Evolutionary conservation across 257 asterid genomes (phyloP), one percentile per base, ranked within the genome.

Genomic region (Anisodus tanguticus): DNA sequence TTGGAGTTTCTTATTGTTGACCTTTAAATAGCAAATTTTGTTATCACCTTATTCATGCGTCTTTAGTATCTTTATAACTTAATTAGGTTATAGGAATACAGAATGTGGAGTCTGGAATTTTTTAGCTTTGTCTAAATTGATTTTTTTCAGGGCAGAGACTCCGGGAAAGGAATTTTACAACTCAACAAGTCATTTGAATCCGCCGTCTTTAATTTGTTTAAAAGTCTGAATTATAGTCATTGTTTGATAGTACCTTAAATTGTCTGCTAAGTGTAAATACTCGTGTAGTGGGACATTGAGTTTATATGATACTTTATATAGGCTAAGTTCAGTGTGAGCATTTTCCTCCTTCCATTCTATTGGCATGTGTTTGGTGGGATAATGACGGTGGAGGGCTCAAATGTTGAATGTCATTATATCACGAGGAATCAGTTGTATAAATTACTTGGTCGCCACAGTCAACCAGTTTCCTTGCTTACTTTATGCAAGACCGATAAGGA

Each of bases 341-440:
- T 49, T 74, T 74, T 22, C 81, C 62, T 74, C 60, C 62, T 74
- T 76, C 49, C 81, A 76, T 51, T 76, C 22, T 26, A 22, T 76
- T 77, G 82, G 49, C 64, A 53, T 53, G 49, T 53, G 13, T 77
- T 77, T 35, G 49, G 31, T 77, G 59, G 62, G 82, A 53, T 53
- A 13, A 64, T 8, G 31, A 11, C 26, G 26, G 8, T 77, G 19
- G 82, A 77, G 49, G 82, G 64, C 43, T 77, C 26, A 53, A 13
- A 77, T 53, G 64, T 76, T 13, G 64, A 12, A 26, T 74, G 19
- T 49, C 41, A 74, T 22, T 57, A 77, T 10, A 54, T 77, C 64
- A 54, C 2, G 64, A 77, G 64, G 31, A 77, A 77, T 13, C 26
- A 13, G 82, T 77, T 54, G 64, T 77, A 76, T 26, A 53, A 53